Evolutionary conservation across 2,329 filamentous ascomycete genomes (phyloP).

Genomic region (Fusarium denticulatum): DNA sequence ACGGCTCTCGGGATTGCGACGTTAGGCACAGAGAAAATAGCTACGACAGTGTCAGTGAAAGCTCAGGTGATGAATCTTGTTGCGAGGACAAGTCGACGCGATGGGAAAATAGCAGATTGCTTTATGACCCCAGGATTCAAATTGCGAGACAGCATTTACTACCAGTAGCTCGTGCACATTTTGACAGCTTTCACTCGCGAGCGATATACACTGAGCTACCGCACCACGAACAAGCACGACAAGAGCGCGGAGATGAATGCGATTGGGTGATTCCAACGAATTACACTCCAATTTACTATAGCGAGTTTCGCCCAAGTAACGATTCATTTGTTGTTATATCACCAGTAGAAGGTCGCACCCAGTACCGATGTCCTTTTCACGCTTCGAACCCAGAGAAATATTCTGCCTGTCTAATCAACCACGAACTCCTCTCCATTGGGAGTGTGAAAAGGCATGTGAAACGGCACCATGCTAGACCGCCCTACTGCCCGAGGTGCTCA

Average conservation of each 20-base stretch:
- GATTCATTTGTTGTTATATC: not conserved
- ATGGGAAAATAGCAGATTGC: fast-evolving
- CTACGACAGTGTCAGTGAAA: not conserved
- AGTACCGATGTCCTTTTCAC: not conserved
- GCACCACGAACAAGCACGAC: not conserved
- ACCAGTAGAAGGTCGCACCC: fast-evolving
- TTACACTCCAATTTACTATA: fast-evolving
- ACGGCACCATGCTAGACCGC: fast-evolving
- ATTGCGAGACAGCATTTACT: not conserved
- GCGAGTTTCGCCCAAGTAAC: fast-evolving
- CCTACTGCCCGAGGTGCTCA: not conserved
- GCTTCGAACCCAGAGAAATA: not conserved
- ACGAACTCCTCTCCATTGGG: fast-evolving
- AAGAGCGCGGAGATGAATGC: too few relatives aligned
- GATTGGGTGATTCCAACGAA: not conserved
- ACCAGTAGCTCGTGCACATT: fast-evolving
- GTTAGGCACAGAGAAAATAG: fast-evolving
- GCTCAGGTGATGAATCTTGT: not conserved
- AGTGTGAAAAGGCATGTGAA: fast-evolving
- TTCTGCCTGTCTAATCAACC: fast-evolving
- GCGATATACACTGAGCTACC: fast-evolving
- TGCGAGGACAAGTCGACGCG: fast-evolving
- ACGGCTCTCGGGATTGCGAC: fast-evolving
- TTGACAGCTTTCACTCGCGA: fast-evolving
- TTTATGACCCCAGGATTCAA: fast-evolving